Conservation (phyloP, 306 rosid species). For the Dalbergia cultrata region DNA sequence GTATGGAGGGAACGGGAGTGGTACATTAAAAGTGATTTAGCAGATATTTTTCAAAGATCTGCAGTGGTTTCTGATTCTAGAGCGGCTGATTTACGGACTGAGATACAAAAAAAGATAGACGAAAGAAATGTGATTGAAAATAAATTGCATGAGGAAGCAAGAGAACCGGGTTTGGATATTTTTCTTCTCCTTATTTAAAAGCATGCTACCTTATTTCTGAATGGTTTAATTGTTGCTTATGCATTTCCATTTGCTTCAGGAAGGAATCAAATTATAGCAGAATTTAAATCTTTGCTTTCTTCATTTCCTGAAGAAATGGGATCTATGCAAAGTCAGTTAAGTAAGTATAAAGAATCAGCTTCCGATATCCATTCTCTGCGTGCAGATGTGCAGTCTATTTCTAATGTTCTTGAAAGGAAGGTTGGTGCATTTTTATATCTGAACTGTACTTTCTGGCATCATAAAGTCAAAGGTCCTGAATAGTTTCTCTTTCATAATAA, state of each 20-base stretch:
- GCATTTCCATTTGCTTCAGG: constrained; percentile 65
- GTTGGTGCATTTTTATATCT: constrained; percentile 54
- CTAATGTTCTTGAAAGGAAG: constrained; percentile 84
- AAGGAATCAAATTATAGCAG: constrained; percentile 84
- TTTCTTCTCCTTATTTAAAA: constrained; percentile 1
- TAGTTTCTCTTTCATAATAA: not conserved
- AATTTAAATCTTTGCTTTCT: constrained; percentile 85
- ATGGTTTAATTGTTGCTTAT: constrained; percentile 42
- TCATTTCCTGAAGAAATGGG: constrained; percentile 96
- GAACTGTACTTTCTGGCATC: constrained; percentile 32
- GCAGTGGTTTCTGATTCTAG: constrained; percentile 67
- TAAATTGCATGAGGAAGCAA: constrained; percentile 77
- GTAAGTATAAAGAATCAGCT: constrained; percentile 87
- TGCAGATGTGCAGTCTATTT: constrained; percentile 84
- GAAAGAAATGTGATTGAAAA: constrained; percentile 68
- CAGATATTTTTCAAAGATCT: constrained; percentile 78
- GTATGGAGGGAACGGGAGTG: constrained; percentile 90
- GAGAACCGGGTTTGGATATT: constrained; percentile 75
- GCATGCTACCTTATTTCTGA: constrained; percentile 11
- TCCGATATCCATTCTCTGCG: constrained; percentile 85
- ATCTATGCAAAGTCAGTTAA: constrained; percentile 82
- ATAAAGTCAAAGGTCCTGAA: constrained; percentile 42
- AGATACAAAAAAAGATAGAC: constrained; percentile 74
- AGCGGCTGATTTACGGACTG: constrained; percentile 64
- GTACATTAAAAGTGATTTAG: constrained; percentile 79